A percentile compares a stretch with the other conserved stretches of the same genome.
phyloP scores from a whole-genome alignment of 495 filamentous ascomycete genomes.

The Venustampulla echinocandica region DNA sequence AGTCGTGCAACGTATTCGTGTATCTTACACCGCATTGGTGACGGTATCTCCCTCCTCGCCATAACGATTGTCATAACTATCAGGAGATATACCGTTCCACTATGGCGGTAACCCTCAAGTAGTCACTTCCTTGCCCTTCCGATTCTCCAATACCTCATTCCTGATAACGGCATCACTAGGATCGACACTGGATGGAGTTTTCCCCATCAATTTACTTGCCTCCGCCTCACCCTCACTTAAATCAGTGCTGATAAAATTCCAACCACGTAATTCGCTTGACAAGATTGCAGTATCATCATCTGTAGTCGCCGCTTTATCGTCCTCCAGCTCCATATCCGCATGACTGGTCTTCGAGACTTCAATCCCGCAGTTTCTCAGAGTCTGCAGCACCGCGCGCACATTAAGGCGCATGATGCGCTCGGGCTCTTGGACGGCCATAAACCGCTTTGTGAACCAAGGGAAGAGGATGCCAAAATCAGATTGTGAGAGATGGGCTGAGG shows the following conservation, averaged over 20 bases:
- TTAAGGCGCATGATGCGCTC: slow-evolving; percentile 56
- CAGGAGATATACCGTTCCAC: no score
- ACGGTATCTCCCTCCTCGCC: no score
- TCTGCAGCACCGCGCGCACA: slow-evolving; percentile 51
- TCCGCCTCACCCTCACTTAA: slow-evolving; percentile 6
- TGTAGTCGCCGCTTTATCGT: neutral
- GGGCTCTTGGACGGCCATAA: slow-evolving; percentile 52
- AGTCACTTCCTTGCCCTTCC: no score
- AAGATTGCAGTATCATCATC: slow-evolving; percentile 17
- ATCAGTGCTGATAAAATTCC: slow-evolving; percentile 18
- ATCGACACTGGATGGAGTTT: neutral
- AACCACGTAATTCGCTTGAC: slow-evolving; percentile 9
- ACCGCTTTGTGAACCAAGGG: slow-evolving; percentile 50
- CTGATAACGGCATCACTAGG: neutral
- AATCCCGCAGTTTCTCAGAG: slow-evolving; percentile 42
- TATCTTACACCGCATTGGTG: no score
- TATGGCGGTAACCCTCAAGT: no score
- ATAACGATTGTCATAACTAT: no score
- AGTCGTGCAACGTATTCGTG: no score
- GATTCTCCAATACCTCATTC: neutral
- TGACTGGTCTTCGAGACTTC: slow-evolving; percentile 42
- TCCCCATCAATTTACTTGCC: neutral
- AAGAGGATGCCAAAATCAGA: slow-evolving; percentile 74
- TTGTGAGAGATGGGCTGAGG: slow-evolving; percentile 62
- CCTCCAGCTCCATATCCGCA: slow-evolving; percentile 35